These are phyloP conservation scores for Aspergillus arachidicola DNA, from an alignment of 2,329 filamentous ascomycete species.

Conservation along the genomic window DNA sequence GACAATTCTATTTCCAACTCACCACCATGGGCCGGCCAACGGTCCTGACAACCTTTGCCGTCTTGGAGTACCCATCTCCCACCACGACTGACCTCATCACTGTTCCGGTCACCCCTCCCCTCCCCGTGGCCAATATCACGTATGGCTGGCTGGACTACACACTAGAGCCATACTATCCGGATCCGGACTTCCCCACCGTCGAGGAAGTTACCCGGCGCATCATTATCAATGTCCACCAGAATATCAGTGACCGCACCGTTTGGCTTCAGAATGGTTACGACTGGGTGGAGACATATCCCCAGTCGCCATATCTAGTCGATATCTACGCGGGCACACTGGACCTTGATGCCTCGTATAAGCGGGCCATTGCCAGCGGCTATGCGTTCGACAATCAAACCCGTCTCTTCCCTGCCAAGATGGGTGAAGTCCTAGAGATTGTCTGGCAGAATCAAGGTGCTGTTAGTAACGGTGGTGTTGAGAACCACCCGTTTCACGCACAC, in stretches of 20 bases:
- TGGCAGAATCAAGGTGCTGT: background rate
- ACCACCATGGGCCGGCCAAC: background rate
- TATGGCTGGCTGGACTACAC: background rate
- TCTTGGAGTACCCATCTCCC: background rate
- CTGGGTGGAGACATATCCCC: background rate
- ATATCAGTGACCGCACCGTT: background rate
- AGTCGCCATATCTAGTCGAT: background rate
- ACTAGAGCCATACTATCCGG: background rate
- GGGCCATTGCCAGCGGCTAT: background rate
- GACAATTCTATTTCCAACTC: background rate
- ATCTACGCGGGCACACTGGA: background rate
- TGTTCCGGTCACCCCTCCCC: background rate
- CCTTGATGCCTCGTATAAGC: background rate
- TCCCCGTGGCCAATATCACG: background rate
- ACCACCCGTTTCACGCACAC: background rate
- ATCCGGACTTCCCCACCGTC: background rate
- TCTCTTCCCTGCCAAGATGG: background rate
- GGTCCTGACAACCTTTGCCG: background rate
- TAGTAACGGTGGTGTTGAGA: background rate
- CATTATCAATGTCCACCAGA: background rate
- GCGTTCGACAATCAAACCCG: background rate
- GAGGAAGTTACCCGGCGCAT: background rate
- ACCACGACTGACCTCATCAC: background rate
- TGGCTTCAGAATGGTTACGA: background rate
- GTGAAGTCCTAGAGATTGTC: background rate